These are phyloP conservation scores for Echinochloa phyllopogon DNA, from an alignment of 176 grass and related monocot species.

Conservation along the genomic window DNA sequence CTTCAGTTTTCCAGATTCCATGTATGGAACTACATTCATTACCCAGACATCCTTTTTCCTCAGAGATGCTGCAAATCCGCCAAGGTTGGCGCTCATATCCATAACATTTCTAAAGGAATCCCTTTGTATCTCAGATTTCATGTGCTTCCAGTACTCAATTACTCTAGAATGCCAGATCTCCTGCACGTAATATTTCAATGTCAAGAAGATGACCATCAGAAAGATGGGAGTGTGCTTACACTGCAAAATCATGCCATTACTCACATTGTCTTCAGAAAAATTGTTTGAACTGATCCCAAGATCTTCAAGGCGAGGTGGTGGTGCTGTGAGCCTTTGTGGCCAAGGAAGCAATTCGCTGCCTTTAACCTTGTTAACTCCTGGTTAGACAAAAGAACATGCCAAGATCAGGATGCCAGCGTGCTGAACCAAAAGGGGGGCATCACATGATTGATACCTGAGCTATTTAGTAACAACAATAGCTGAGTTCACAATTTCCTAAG, in stretches of 20 bases:
- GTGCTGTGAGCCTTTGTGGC: constrained; percentile 72
- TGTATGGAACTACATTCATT: constrained; percentile 73
- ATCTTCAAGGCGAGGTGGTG: constrained; percentile 70
- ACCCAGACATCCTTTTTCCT: constrained; percentile 72
- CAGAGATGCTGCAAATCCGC: constrained; percentile 81
- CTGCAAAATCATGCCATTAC: not conserved
- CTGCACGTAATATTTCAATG: constrained; percentile 49
- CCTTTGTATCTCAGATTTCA: constrained; percentile 64
- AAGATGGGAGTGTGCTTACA: not conserved
- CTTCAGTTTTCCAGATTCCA: constrained; percentile 72
- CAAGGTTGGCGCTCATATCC: constrained; percentile 81
- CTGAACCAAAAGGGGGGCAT: not conserved
- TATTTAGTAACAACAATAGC: not conserved
- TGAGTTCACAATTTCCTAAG: not conserved
- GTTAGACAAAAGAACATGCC: constrained; percentile 17
- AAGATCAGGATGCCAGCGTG: constrained; percentile 20
- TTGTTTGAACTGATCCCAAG: constrained; percentile 56
- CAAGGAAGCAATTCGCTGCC: constrained; percentile 67
- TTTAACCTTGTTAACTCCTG: constrained; percentile 64
- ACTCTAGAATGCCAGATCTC: constrained; percentile 73
- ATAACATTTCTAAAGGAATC: constrained; percentile 77
- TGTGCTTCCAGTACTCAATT: constrained; percentile 71
- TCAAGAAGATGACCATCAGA: not conserved
- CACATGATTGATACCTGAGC: not conserved
- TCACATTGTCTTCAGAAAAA: constrained; percentile 66